Percentiles rank a stretch among this genome's conserved stretches.
Evolutionary conservation across 2,329 filamentous ascomycete genomes (phyloP).

Genomic region (Verticillium dahliae): DNA sequence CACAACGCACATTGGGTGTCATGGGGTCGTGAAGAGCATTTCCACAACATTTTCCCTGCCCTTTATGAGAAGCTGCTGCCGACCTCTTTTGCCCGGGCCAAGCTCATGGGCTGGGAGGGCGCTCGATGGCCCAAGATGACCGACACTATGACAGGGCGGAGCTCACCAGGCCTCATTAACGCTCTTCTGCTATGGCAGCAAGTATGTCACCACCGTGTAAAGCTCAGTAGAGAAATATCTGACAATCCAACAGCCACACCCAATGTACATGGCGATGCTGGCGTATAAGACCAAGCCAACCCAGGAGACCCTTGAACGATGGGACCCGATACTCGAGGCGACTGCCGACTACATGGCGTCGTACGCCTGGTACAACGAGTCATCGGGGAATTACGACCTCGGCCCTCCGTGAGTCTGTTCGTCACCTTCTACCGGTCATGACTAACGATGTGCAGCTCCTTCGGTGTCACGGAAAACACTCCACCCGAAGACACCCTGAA

Average conservation of each 20-base stretch:
- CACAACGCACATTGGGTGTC: slow-evolving; percentile 32
- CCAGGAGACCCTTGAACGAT: slow-evolving; percentile 36
- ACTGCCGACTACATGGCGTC: slow-evolving; percentile 54
- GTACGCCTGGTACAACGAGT: slow-evolving; percentile 48
- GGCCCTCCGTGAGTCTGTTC: slow-evolving; percentile 29
- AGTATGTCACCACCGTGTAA: neutral
- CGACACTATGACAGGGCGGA: slow-evolving; percentile 23
- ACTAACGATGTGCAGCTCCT: slow-evolving; percentile 20
- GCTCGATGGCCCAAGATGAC: slow-evolving; percentile 46
- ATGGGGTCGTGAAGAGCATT: slow-evolving; percentile 28
- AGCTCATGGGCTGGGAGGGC: slow-evolving; percentile 20
- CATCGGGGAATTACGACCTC: slow-evolving; percentile 42
- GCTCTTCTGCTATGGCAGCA: slow-evolving; percentile 57
- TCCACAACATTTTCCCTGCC: slow-evolving; percentile 28
- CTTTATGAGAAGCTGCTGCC: slow-evolving; percentile 10
- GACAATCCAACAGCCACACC: slow-evolving; percentile 33
- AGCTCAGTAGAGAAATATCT: neutral
- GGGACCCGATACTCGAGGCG: slow-evolving; percentile 43
- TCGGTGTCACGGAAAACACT: slow-evolving; percentile 49
- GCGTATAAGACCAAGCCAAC: slow-evolving; percentile 19
- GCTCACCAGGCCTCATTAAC: slow-evolving; percentile 49
- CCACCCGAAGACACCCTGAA: slow-evolving; percentile 49
- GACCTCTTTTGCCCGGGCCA: slow-evolving; percentile 19
- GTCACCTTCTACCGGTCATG: neutral
- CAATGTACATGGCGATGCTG: slow-evolving; percentile 52